These are phyloP conservation scores for Globisporangium spinosum DNA, from an alignment of 352 stramenopile species.

Conservation along the genomic window DNA sequence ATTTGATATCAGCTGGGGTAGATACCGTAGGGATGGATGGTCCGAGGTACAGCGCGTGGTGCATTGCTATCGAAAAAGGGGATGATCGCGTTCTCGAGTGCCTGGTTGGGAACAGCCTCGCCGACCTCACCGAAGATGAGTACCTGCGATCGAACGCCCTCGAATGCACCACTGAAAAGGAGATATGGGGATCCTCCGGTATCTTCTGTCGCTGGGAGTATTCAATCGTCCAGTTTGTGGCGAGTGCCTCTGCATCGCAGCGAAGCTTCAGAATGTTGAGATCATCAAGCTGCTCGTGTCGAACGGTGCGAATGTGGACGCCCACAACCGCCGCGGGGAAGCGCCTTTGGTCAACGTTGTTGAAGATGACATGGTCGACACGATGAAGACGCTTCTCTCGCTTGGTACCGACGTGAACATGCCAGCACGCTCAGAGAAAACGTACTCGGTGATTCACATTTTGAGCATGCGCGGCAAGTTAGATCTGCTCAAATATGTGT, in stretches of 20 bases:
- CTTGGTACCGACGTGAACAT: slow-evolving; percentile 1
- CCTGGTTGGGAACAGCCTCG: too few relatives aligned
- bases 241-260: not conserved
- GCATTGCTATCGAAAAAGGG: too few relatives aligned
- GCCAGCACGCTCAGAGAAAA: not conserved
- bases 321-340: not conserved
- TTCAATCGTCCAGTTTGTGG: not conserved
- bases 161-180: too few relatives aligned
- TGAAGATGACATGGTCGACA: not conserved
- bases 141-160: too few relatives aligned
- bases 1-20: too few relatives aligned
- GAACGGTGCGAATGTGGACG: not conserved
- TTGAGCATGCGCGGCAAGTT: not conserved
- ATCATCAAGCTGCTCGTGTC: not conserved
- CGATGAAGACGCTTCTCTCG: not conserved
- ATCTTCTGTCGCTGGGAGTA: not conserved
- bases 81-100: too few relatives aligned
- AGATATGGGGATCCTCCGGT: too few relatives aligned
- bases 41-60: too few relatives aligned
- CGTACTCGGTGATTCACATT: too few relatives aligned
- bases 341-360: not conserved
- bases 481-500: not conserved
- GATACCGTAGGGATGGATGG: too few relatives aligned
- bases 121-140: too few relatives aligned
- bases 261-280: not conserved